A percentile compares a stretch with the other conserved stretches of the same genome.
These are phyloP conservation scores for Plectosphaerella sp. DNA, from an alignment of 2,329 filamentous ascomycete species.

Conservation along the genomic window DNA sequence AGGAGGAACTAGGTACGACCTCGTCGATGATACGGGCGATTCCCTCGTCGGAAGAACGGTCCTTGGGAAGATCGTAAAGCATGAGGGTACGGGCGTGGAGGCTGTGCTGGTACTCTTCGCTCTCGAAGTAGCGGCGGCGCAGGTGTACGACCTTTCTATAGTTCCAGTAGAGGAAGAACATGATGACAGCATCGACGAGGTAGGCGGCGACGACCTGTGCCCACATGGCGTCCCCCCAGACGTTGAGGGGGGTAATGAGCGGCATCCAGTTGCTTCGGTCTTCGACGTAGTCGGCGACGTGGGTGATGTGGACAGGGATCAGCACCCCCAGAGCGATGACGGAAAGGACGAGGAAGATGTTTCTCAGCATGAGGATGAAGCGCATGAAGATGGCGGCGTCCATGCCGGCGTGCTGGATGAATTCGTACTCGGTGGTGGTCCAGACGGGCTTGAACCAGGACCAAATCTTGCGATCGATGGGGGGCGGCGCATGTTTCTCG, in stretches of 20 bases:
- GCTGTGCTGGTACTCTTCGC: slow-evolving; percentile 81
- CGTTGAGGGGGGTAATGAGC: slow-evolving; percentile 55
- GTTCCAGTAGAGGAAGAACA: slow-evolving; percentile 84
- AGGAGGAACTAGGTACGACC: slow-evolving; percentile 71
- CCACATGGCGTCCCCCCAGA: slow-evolving; percentile 51
- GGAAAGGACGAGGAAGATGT: slow-evolving; percentile 74
- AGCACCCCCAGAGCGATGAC: slow-evolving; percentile 72
- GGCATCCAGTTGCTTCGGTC: slow-evolving; percentile 43
- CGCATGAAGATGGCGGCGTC: slow-evolving; percentile 90
- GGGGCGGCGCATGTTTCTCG: slow-evolving; percentile 81
- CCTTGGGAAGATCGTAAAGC: slow-evolving; percentile 78
- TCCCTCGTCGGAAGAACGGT: slow-evolving; percentile 78
- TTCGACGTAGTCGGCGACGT: slow-evolving; percentile 30
- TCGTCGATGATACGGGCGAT: slow-evolving; percentile 79
- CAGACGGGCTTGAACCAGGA: slow-evolving; percentile 81
- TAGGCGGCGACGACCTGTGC: slow-evolving; percentile 55
- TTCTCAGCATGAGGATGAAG: slow-evolving; percentile 85
- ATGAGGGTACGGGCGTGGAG: slow-evolving; percentile 71
- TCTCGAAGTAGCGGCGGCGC: slow-evolving; percentile 77
- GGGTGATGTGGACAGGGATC: slow-evolving; percentile 71
- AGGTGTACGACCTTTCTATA: slow-evolving; percentile 70
- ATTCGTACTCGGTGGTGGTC: slow-evolving; percentile 68
- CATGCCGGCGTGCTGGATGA: slow-evolving; percentile 81
- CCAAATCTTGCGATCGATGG: slow-evolving; percentile 80
- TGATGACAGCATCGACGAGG: slow-evolving; percentile 70